Base-by-base conservation (phyloP, 768 basidiomycete species). In the Mycena vitilis region DNA sequence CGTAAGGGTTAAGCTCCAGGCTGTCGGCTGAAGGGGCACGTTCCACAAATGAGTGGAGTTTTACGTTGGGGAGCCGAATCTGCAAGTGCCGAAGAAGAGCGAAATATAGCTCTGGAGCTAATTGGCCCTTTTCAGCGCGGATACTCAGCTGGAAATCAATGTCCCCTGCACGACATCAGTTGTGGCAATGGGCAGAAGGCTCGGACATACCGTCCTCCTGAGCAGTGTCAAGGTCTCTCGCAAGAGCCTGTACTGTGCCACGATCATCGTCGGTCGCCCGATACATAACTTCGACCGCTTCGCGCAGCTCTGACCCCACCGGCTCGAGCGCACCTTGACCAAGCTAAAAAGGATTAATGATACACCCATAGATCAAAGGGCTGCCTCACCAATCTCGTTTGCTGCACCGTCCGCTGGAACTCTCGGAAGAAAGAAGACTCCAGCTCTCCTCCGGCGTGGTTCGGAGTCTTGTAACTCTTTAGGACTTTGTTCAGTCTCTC, bases 241-340 rank as follows among this genome's bases (percentile, higher is more conserved):
- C 48, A 10, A 57, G 18, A 0, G 23, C 55, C 42, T 58, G 63
- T 5, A 65, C 63, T 2, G 76, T 79, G 10, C 78, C 73, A 4
- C 69, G 66, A 37, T 77, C 71, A 53, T 78, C 75, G 2, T 63
- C 66, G 0, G 73, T 63, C 8, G 77, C 73, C 25, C 55, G n/a
- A 22, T 68, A 73, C 76, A 77, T 76, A 5, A 66, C 23, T 5
- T 68, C 40, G 10, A 73, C 70, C 5, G 71, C 66, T 9, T 37
- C 7, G 1, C 55, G 66, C 18, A 75, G 45, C 10, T 56, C 47
- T 8, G 45, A 48, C 4, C 63, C 63, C 1, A 13, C 13, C 16
- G 61, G 42, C 15, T 62, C 60, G 16, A 37, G 57, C 0, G 51
- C 42, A 2, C 40, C 65, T 12, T 60, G 65, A 45, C 8, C 34